phyloP scores from a whole-genome alignment of 352 stramenopile species.

The Phytopythium cucurbitacearum region DNA sequence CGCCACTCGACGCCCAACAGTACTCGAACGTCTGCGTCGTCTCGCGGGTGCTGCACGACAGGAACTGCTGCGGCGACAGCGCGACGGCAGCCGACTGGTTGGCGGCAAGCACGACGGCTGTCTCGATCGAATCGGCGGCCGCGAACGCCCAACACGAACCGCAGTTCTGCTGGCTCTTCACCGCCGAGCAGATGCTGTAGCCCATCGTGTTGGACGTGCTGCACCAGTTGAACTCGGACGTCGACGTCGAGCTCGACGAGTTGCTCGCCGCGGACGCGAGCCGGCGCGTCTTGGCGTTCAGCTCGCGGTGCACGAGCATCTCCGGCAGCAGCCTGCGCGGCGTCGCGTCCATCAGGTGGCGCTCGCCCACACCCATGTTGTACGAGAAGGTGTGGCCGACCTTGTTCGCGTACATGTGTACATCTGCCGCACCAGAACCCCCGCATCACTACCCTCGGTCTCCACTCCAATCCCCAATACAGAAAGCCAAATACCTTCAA shows the following conservation, averaged over 20 bases:
- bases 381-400: conserved; percentile 63
- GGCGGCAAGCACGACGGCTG: conserved; percentile 59
- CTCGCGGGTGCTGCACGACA: conserved; percentile 59
- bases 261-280: conserved; percentile 17
- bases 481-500: conserved; percentile 40
- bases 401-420: conserved; percentile 47
- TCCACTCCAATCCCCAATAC: background rate
- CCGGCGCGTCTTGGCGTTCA: conserved; percentile 23
- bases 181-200: conserved; percentile 59
- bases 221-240: conserved; percentile 67
- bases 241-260: conserved; percentile 14
- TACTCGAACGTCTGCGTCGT: conserved; percentile 74
- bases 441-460: background rate
- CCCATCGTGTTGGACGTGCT: conserved; percentile 53
- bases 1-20: conserved; percentile 53
- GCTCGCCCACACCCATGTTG: conserved; percentile 58
- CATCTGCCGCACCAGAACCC: conserved; percentile 23
- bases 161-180: conserved; percentile 83
- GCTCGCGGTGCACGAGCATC: conserved; percentile 56
- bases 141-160: conserved; percentile 83
- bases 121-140: conserved; percentile 73
- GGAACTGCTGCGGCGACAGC: conserved; percentile 74
- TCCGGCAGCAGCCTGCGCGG: conserved; percentile 41
- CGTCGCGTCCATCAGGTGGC: conserved; percentile 45
- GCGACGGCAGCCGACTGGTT: conserved; percentile 54